Base-by-base conservation (phyloP, 2,329 filamentous ascomycete species). In the Colletotrichum liriopes region DNA sequence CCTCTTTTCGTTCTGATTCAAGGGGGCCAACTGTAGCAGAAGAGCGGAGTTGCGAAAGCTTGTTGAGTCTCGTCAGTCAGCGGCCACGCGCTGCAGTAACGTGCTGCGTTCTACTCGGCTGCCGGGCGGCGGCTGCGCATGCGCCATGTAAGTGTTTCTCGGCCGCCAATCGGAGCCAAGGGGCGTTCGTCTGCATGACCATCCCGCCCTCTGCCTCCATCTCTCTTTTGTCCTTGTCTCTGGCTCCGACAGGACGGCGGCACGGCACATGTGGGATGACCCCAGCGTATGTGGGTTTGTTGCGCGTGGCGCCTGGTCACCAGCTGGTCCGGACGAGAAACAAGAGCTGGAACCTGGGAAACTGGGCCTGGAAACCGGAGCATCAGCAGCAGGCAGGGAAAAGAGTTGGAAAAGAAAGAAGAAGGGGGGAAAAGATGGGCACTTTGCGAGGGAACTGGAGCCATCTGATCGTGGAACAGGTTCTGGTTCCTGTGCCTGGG, bases 101-200 rank as follows among this genome's bases (percentile, higher is more conserved):
- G n/a, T 32, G 58, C 29, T n/a, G 29, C 5, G 35, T 49, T 16
- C 39, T 23, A 4, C 16, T 29, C 14, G 18, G 18, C 32, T 2
- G 26, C 32, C 9, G 35, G 35, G 35, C 26, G 51, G 65, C 65
- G 55, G 64, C 55, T 61, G 29, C 65, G 56, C 41, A 65, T 63
- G 58, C 39, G 26, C 54, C 35, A 26, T 58, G 54, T 23, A 16
- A 41, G 47, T 39, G 45, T 52, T 62, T 29, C 16, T 51, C 41
- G 54, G 58, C 58, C 41, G 65, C 69, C 69, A 72, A 72, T 72
- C 58, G 69, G 58, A 54, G 56, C 37, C 26, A 12, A 47, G 35
- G 16, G 65, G 51, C 52, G 52, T 29, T 6, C 18, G 43, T n/a
- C 16, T 9, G 60, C 8, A 41, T n/a, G 32, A 26, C 51, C 8